Conservation (phyloP, 305 asterid species). For the Fraxinus angustifolia region DNA sequence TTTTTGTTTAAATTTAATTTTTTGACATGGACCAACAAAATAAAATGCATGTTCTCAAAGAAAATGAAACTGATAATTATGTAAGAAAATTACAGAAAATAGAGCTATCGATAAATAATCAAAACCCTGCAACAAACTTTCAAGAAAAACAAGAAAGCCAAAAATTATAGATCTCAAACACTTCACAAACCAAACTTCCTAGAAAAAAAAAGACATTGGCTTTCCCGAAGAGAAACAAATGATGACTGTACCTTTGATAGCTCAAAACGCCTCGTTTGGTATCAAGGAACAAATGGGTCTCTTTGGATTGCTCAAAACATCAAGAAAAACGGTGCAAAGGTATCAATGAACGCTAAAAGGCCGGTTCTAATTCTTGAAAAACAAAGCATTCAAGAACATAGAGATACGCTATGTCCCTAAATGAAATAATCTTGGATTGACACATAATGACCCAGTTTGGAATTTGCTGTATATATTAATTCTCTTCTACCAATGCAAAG, state of each 20-base stretch:
- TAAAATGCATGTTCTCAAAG: background rate
- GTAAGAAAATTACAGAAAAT: constrained; percentile 12
- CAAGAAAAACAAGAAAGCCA: background rate
- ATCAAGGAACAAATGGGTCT: constrained; percentile 30
- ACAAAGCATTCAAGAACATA: constrained; percentile 18
- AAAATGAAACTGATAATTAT: constrained; percentile 20
- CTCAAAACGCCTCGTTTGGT: constrained; percentile 12
- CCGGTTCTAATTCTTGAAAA: background rate
- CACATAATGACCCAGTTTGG: constrained; percentile 10
- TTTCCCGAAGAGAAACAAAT: background rate
- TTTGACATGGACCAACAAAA: background rate
- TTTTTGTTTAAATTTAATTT: constrained; percentile 9
- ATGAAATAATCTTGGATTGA: background rate
- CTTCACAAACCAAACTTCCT: background rate
- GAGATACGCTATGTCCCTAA: constrained; percentile 16
- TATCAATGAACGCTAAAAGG: background rate
- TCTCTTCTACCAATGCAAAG: constrained; percentile 25
- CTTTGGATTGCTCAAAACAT: constrained; percentile 28
- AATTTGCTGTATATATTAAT: constrained; percentile 17
- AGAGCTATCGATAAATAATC: constrained; percentile 12
- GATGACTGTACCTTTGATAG: constrained; percentile 37
- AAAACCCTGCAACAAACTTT: background rate
- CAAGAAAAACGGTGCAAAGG: constrained; percentile 17
- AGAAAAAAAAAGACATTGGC: background rate
- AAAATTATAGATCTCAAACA: constrained; percentile 28